Conservation (phyloP, 345 rosid genomes). For the Aquilaria yunnanensis region DNA sequence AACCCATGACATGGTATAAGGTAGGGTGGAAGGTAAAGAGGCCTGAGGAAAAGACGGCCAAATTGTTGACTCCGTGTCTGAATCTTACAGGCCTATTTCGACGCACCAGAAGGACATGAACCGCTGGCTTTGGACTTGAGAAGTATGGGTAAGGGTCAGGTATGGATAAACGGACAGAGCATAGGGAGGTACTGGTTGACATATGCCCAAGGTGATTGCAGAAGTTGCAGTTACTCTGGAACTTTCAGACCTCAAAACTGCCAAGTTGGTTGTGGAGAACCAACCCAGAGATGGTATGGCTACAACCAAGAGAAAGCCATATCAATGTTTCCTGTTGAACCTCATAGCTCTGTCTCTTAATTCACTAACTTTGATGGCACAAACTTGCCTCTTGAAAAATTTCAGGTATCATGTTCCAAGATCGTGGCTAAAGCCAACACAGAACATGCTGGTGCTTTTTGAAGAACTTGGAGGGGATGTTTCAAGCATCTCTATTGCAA, state of each 20-base stretch:
- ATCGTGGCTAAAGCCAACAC: conserved; percentile 73
- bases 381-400: background rate
- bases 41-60: no score
- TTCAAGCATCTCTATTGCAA: conserved; percentile 57
- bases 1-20: conserved; percentile 16
- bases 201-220: conserved; percentile 71
- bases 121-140: conserved; percentile 82
- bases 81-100: conserved; percentile 53
- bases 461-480: conserved; percentile 97
- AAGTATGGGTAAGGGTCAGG: conserved; percentile 98
- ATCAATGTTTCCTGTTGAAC: background rate
- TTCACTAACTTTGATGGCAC: no score
- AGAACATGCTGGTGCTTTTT: conserved; percentile 69
- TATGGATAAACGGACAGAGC: conserved; percentile 90
- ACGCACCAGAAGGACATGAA: conserved; percentile 64
- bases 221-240: conserved; percentile 53
- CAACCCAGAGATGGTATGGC: conserved; percentile 79
- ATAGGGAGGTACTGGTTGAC: conserved; percentile 91
- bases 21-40: background rate
- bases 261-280: conserved; percentile 72
- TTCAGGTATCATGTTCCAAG: conserved; percentile 91
- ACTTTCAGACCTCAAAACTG: conserved; percentile 66
- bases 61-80: no score
- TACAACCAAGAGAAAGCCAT: background rate
- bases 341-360: no score